These are phyloP conservation scores for Chaetomium fimeti DNA, from an alignment of 495 filamentous ascomycete genomes.

Conservation along the genomic window DNA sequence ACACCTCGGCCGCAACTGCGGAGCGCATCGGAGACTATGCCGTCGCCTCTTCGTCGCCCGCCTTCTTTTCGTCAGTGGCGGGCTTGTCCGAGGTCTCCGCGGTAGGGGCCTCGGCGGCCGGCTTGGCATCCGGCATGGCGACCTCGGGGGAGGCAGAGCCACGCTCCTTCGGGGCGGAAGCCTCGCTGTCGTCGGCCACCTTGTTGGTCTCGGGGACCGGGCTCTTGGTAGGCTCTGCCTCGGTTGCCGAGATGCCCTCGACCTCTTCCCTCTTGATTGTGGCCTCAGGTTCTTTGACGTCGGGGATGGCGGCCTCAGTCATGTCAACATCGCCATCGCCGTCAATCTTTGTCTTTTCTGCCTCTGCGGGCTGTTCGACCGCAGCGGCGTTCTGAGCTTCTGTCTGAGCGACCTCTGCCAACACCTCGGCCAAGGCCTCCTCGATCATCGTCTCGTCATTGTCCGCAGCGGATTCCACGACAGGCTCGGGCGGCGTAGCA, in stretches of 20 bases:
- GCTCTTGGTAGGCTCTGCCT: conserved; percentile 19
- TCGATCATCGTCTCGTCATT: conserved; percentile 64
- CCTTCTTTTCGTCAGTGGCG: conserved; percentile 13
- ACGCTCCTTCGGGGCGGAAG: background rate
- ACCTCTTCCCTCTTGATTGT: conserved; percentile 38
- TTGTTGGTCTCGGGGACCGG: conserved; percentile 1
- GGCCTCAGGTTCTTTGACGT: conserved; percentile 26
- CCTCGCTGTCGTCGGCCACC: conserved; percentile 12
- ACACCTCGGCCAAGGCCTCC: conserved; percentile 43
- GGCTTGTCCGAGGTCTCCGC: conserved; percentile 17
- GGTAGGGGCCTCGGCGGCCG: conserved; percentile 3
- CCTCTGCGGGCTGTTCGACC: conserved; percentile 11
- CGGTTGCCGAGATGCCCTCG: conserved; percentile 23
- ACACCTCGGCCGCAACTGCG: background rate
- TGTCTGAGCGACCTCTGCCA: conserved; percentile 14
- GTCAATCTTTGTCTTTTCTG: conserved; percentile 27
- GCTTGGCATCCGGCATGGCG: conserved; percentile 14
- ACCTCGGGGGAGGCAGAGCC: conserved; percentile 10
- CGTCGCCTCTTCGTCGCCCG: conserved; percentile 14
- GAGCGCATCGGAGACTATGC: conserved; percentile 1
- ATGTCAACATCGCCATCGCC: conserved; percentile 42
- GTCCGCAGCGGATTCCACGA: conserved; percentile 49
- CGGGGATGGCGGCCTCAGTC: conserved; percentile 29
- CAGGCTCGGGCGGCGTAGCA: conserved; percentile 48
- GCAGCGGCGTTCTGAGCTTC: conserved; percentile 14